Evolutionary conservation across 441 rosid species (phyloP).

Genomic region (Dalechampia spathulata): DNA sequence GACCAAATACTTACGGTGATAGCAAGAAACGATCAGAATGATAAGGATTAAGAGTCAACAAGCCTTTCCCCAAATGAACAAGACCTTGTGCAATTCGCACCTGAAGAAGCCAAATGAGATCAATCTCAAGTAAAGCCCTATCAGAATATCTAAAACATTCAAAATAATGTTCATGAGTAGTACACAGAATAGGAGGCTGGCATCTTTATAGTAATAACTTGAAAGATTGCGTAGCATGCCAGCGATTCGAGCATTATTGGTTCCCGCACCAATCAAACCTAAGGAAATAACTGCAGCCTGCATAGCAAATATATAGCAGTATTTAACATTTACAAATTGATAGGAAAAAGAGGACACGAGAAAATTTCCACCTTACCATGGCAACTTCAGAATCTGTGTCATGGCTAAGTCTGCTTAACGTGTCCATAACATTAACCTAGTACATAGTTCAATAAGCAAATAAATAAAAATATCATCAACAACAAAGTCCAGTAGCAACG

Average conservation of each 20-base stretch:
- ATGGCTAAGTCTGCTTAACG: slow-evolving; percentile 91
- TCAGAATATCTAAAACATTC: background rate
- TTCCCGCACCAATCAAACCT: slow-evolving; percentile 95
- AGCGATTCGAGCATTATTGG: slow-evolving; percentile 89
- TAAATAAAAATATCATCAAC: background rate
- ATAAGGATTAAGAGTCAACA: slow-evolving; percentile 81
- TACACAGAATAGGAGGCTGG: slow-evolving; percentile 87
- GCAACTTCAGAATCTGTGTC: slow-evolving; percentile 96
- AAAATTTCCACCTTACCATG: slow-evolving; percentile 46
- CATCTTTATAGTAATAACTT: slow-evolving; percentile 83
- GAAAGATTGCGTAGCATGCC: slow-evolving; percentile 97
- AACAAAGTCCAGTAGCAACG: background rate
- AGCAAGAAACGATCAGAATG: slow-evolving; percentile 85
- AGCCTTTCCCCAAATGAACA: slow-evolving; percentile 91
- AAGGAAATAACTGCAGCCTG: slow-evolving; percentile 88
- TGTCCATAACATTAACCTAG: slow-evolving; percentile 94
- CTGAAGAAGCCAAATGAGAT: slow-evolving; percentile 30
- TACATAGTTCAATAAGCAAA: background rate
- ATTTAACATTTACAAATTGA: background rate
- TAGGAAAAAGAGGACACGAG: background rate
- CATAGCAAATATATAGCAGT: slow-evolving; percentile 16
- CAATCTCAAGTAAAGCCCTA: slow-evolving; percentile 8
- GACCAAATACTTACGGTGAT: slow-evolving; percentile 59
- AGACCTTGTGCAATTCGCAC: slow-evolving; percentile 95
- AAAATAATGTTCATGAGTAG: slow-evolving; percentile 16